These are phyloP conservation scores for Beta lomatogona DNA, from an alignment of 179 eudicot genomes.

Conservation along the genomic window DNA sequence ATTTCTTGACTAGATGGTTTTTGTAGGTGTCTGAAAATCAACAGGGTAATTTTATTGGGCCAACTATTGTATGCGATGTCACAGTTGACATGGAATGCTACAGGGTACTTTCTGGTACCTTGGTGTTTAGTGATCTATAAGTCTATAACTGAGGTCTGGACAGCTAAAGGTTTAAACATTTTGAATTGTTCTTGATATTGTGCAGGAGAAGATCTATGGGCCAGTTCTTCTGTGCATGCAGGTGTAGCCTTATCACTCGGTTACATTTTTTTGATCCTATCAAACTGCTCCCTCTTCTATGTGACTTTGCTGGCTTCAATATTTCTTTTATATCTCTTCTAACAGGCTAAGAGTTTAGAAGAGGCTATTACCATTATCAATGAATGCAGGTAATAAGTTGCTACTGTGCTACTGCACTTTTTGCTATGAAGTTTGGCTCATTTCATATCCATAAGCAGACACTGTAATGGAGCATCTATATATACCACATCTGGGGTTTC, in stretches of 20 bases:
- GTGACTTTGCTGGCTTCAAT: neutral
- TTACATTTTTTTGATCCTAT: neutral
- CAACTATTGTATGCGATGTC: constrained; percentile 79
- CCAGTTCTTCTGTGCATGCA: constrained; percentile 92
- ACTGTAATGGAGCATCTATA: constrained; percentile 84
- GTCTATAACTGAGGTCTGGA: neutral
- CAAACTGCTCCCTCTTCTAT: constrained; percentile 7
- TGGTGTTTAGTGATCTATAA: too few species aligned
- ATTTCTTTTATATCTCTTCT: neutral
- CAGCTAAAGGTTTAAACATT: neutral
- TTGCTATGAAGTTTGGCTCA: constrained; percentile 2
- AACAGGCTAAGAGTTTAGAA: constrained; percentile 78
- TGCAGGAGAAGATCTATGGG: constrained; percentile 87
- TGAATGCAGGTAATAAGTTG: constrained; percentile 55
- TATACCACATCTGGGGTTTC: constrained; percentile 78
- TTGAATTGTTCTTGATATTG: neutral
- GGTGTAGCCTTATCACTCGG: constrained; percentile 33
- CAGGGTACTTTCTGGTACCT: constrained; percentile 48
- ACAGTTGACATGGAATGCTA: constrained; percentile 85
- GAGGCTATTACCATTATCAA: constrained; percentile 80
- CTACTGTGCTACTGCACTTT: neutral
- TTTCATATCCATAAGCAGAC: constrained; percentile 39
- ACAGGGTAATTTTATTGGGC: constrained; percentile 87
- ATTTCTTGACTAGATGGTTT: constrained; percentile 2
- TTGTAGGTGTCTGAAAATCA: constrained; percentile 81